These are phyloP conservation scores for Saussurea involucrata DNA, from an alignment of 129 eudicot genomes.

Conservation along the genomic window DNA sequence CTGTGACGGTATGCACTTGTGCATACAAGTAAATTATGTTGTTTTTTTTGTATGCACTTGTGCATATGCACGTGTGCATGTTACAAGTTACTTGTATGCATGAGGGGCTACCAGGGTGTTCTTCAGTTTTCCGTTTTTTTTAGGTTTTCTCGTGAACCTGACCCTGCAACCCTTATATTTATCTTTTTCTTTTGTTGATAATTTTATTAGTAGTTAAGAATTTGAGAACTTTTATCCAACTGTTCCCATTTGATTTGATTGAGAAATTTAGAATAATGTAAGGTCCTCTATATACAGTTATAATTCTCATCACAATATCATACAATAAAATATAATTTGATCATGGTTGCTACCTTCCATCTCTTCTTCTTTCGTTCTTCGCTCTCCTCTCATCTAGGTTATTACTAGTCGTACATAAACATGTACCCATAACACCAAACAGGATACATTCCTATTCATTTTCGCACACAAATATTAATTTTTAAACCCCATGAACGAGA, in stretches of 20 bases:
- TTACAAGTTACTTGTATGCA: no score
- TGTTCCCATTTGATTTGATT: not conserved
- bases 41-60: no score
- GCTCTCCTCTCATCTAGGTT: not conserved
- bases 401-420: not conserved
- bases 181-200: not conserved
- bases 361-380: not conserved
- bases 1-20: no score
- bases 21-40: no score
- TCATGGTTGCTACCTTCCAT: not conserved
- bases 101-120: no score
- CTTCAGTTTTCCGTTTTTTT: no score
- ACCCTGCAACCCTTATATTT: not conserved
- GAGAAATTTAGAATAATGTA: not conserved
- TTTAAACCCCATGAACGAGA: conserved; percentile 10
- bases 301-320: not conserved
- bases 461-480: not conserved
- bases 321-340: not conserved
- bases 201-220: not conserved
- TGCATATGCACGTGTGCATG: no score
- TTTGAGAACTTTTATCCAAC: not conserved
- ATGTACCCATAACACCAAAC: not conserved
- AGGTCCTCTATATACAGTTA: conserved; percentile 2
- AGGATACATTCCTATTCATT: not conserved
- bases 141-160: no score